A percentile compares a stretch with the other conserved stretches of the same genome.
These are phyloP conservation scores for Ramularia endophylla DNA, from an alignment of 2,329 filamentous ascomycete species.

Conservation along the genomic window DNA sequence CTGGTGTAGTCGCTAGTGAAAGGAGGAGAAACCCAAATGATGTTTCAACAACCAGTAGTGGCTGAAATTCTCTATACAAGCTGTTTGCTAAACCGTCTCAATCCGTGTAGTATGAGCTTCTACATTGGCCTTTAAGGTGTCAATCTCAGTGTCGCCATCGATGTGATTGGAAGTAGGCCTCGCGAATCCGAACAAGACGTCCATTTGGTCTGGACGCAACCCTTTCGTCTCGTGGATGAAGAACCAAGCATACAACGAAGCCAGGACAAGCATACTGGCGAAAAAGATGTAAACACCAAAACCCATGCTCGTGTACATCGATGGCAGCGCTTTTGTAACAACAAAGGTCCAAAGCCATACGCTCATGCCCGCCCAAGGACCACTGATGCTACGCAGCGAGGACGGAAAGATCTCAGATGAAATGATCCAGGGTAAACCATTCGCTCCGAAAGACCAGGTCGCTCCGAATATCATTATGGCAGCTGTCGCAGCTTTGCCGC, in stretches of 20 bases:
- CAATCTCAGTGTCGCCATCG: slow-evolving; percentile 7
- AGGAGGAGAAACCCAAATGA: too few species aligned
- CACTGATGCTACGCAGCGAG: slow-evolving; percentile 34
- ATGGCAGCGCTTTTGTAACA: slow-evolving; percentile 36
- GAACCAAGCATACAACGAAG: slow-evolving; percentile 36
- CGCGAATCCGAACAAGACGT: slow-evolving; percentile 31
- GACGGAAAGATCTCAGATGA: slow-evolving; percentile 40
- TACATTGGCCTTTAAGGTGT: too few species aligned
- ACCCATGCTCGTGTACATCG: slow-evolving; percentile 36
- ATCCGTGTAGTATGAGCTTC: too few species aligned
- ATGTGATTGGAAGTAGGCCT: slow-evolving; percentile 8
- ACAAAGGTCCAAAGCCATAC: slow-evolving; percentile 35
- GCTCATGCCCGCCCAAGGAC: slow-evolving; percentile 32
- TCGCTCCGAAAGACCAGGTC: slow-evolving; percentile 35
- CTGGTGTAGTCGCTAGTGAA: too few species aligned
- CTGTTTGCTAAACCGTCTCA: too few species aligned
- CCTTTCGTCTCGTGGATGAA: slow-evolving; percentile 37
- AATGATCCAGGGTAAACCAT: slow-evolving; percentile 41
- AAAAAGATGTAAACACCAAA: slow-evolving; percentile 40
- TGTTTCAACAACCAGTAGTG: too few species aligned
- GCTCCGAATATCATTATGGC: slow-evolving; percentile 38
- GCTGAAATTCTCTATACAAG: too few species aligned
- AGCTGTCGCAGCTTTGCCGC: slow-evolving; percentile 35
- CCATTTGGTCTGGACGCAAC: slow-evolving; percentile 34
- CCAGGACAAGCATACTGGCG: slow-evolving; percentile 32